Evolutionary conservation across 768 basidiomycete species (phyloP), one percentile per base, ranked within the genome.

Genomic region (Udeniomyces megalosporus): DNA sequence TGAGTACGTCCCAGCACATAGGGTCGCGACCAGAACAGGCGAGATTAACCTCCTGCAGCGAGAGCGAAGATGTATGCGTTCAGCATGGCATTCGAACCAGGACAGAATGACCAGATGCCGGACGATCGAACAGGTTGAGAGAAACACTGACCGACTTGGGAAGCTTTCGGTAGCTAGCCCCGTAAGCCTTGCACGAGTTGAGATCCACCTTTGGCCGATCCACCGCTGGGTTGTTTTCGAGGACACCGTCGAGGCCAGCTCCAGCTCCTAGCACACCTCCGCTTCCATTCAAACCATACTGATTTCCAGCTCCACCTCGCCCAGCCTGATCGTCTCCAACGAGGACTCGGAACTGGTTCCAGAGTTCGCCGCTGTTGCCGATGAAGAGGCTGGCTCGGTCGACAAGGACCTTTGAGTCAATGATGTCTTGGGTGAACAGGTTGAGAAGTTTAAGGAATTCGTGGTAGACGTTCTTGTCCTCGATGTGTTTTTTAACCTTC

Each of bases 21-120:
- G 89, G 82, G 69, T 96, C 92, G 31, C 95, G 84, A 12, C 87
- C 92, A 3, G 95, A 95, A 72, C 95, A 97, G 29, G 89, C 86
- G 22, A 96, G 75, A 45, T 81, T 79, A 66, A 85, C 81, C 76
- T 97, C 93, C 91, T 95, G 68, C 55, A 65, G 12, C 24, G 24
- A 12, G 8, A 20, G 28, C 4, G 26, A 44, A 38, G 8, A 20
- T 24, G 20, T 5, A 3, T 32, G 10, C 54, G 4, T 20, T 31
- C 49, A 31, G 7, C 3, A 34, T 15, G 26, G 50, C 32, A 35
- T 35, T 35, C 5, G 26, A 22, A 52, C 4, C 38, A 17, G 17
- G 38, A 42, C 38, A 42, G 17, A 42, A 8, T 42, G 38, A 42
- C 38, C 38, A 42, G 50, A 7, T 22, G 20, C 28, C n/a, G 7